Base-by-base conservation (phyloP, 2,329 filamentous ascomycete species). In the Stachybotrys chlorohalonatus region DNA sequence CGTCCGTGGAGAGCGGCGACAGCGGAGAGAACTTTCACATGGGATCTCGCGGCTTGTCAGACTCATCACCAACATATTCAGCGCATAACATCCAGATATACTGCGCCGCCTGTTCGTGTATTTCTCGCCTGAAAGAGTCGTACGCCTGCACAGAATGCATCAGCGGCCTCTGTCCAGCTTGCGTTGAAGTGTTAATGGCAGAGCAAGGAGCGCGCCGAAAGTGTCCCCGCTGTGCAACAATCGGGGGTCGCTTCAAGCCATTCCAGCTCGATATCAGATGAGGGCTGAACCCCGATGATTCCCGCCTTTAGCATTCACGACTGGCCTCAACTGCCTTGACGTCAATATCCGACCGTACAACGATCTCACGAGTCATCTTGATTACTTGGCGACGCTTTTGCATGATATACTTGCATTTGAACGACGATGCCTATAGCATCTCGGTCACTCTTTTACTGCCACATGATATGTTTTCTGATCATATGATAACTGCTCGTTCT, bases 141-240 rank as follows among this genome's bases (percentile, higher is more conserved):
- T 96, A 91, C 66, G 93, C 93, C 24, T 97, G 93, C 69, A 96
- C 92, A 1, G 92, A 96, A 70, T 97, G 94, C 69, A 95, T 97
- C 59, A 95, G 90, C 68, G 93, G 92, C 15, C 81, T 97, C 52
- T 97, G 94, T 70, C 84, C 86, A 59, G 84, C 90, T 56, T 97
- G 93, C 64, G 90, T 96, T 55, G 87, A 91, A 64, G 83, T 89
- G 39, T 76, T 93, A 54, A 85, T 90, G 71, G 82, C 81, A 62
- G 87, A 90, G 67, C 86, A 90, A 67, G 84, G 87, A 52, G 87
- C 87, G 11, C 75, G 87, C 58, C 82, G 86, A 64, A 89, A 88
- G 67, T 94, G 89, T 73, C 89, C 89, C 55, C 80, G 85, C 60
- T 94, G 89, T 67, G 86, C 85, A 54, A 89, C 86, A 46, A 86